Conservation (phyloP, 1,139 yeast genomes). For the Geotrichum fermentans region DNA sequence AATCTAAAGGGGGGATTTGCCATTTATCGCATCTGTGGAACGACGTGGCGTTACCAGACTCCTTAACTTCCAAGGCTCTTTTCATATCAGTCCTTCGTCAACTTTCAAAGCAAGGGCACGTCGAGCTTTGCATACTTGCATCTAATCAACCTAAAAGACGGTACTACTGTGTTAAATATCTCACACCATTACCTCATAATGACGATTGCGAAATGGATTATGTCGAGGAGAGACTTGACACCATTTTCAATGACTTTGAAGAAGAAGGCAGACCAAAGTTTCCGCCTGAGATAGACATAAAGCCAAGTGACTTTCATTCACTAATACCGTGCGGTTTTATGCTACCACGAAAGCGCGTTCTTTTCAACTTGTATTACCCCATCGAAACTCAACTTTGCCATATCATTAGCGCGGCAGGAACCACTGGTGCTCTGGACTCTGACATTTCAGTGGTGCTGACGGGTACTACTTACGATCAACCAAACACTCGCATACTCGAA, state of each 20-base stretch:
- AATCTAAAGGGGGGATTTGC: not conserved
- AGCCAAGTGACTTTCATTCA: not conserved
- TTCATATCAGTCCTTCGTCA: constrained; percentile 7
- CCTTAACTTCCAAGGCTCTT: constrained; percentile 3
- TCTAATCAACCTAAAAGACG: not conserved
- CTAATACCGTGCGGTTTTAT: not conserved
- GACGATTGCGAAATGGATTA: not conserved
- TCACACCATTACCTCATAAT: not conserved
- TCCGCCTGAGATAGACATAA: not conserved
- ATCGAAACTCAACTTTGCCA: constrained; percentile 58
- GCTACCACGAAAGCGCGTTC: constrained; percentile 7
- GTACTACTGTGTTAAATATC: constrained; percentile 5
- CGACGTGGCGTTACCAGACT: constrained; percentile 5
- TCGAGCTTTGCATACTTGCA: not conserved
- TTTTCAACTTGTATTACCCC: constrained; percentile 55
- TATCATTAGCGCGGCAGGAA: constrained; percentile 40
- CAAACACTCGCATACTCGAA: constrained; percentile 50
- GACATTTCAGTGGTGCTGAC: constrained; percentile 46
- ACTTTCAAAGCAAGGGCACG: not conserved
- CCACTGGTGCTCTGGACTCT: constrained; percentile 54
- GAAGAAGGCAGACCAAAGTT: constrained; percentile 1
- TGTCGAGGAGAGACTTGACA: constrained; percentile 3
- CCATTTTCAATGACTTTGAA: not conserved
- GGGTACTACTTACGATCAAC: constrained; percentile 52
- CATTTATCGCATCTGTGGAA: constrained; percentile 3